Conservation (phyloP, 345 rosid species). For the Conringia planisiliqua region DNA sequence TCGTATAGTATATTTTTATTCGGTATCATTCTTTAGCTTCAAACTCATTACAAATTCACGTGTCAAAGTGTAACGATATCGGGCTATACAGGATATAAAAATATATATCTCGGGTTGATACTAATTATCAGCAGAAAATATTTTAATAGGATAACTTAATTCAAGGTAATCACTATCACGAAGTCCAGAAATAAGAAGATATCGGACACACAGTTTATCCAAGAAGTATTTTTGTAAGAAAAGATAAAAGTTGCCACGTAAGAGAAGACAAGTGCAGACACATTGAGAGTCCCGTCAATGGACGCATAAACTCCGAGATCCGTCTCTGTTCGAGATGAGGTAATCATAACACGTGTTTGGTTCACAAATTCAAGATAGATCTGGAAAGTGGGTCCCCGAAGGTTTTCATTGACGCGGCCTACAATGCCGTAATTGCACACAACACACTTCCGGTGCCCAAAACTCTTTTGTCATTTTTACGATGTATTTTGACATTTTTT, state of each 20-base stretch:
- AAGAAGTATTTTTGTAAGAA: background rate
- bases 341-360: constrained; percentile 22
- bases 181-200: background rate
- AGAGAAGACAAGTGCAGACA: constrained; percentile 1
- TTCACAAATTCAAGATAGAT: constrained; percentile 13
- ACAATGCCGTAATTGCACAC: constrained; percentile 12
- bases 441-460: constrained; percentile 22
- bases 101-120: background rate
- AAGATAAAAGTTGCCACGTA: background rate
- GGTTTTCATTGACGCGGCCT: constrained; percentile 10
- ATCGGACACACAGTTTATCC: background rate
- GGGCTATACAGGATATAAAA: background rate
- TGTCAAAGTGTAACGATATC: background rate
- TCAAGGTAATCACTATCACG: background rate
- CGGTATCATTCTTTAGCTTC: background rate
- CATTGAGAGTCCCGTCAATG: constrained; percentile 9
- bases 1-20: background rate
- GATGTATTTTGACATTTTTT: background rate
- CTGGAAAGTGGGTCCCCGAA: constrained; percentile 4
- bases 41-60: background rate
- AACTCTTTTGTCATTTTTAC: constrained; percentile 2
- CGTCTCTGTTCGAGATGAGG: background rate
- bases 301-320: constrained; percentile 21
- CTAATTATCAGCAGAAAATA: background rate
- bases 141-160: background rate